Evolutionary conservation across 108 stramenopile species (phyloP), one percentile per base, ranked within the genome.

Genomic region (Cyclostephanos invisitatus): DNA sequence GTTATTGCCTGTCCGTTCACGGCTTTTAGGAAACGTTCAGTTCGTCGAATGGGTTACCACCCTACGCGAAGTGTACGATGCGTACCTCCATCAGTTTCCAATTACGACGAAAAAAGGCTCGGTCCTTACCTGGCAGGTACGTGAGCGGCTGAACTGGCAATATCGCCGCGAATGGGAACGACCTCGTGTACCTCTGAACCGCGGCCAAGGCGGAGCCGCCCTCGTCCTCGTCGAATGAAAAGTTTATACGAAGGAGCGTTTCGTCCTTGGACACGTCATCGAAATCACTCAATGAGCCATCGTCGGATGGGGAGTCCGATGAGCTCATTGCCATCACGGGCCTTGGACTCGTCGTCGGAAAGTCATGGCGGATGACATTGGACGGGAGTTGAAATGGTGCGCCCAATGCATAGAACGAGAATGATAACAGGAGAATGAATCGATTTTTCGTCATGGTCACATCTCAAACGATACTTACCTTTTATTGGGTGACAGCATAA

Each of bases 131-230:
- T 61, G 60, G 60, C 3, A 91, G 51, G 40, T 91, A 89, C 50
- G 84, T 84, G 40, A 93, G 64, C 9, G 92, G 92, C 49, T 93
- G 92, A 55, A 78, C 77, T 2, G 92, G 92, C 22, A 93, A 69
- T 0, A 89, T 67, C 10, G 90, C 92, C 10, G 89, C 84, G 83
- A 93, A 89, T 0, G 92, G 92, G 61, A 93, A 93, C 6, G 83
- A 83, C 67, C 82, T 84, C 15, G 73, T 79, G 62, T 85, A 93
- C 20, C 64, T 62, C 25, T 70, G 55, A 11, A 87, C 55, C 17
- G 68, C 60, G 18, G 70, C 62, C 46, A 85, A 42, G 21, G 81
- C 80, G 5, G 62, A 50, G 48, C 74, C 49, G 42, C 53, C 61
- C 7, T 28, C 36, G 25, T 63, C 65, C 12, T 51, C 12, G 10